Base-by-base conservation (phyloP, 2,329 filamentous ascomycete species). In the Exophiala xenobiotica region DNA sequence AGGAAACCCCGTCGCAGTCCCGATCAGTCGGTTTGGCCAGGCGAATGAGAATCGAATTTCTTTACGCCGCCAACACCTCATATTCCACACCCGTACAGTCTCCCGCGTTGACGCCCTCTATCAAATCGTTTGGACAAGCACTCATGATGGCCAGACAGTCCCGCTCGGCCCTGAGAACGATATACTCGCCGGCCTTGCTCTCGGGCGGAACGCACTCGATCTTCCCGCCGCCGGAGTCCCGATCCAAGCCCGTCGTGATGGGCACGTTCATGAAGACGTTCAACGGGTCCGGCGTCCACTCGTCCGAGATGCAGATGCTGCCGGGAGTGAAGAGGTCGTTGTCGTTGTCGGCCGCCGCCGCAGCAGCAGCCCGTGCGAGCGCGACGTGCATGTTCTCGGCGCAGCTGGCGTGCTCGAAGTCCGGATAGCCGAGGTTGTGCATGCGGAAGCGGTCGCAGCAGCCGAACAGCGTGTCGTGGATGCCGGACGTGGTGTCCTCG, bases 181-280 rank as follows among this genome's bases (percentile, higher is more conserved):
- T 65, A 50, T 61, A 68, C 41, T 72, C 64, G 3, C 66, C 68
- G 38, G 64, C 58, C 24, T 68, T 58, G 51, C 68, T 71, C 11
- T 61, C 64, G 0, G 70, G 70, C 4, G 58, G 27, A 6, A 44
- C 8, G n/a, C 44, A 53, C 16, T 57, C 48, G 45, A 70, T 67
- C 26, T 63, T 59, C 1, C 71, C 56, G 4, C 56, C 59, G 2
- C 69, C 68, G 31, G 40, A 52, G 12, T 45, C 23, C 14, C 48
- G 47, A 31, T 51, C 37, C 16, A 47, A 33, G 3, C 18, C 11
- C 7, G 49, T 42, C 12, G 19, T 40, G 19, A 71, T 63, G 8
- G 67, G 61, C 2, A 73, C 64, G 50, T 73, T 74, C 71, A 74
- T 74, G 54, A 72, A 74, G 11, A 73, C 56, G 52, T 74, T 73